A percentile compares a stretch with the other conserved stretches of the same genome.
These are phyloP conservation scores for Oryza meyeriana DNA, from an alignment of 176 grass and related monocot species.

Conservation along the genomic window DNA sequence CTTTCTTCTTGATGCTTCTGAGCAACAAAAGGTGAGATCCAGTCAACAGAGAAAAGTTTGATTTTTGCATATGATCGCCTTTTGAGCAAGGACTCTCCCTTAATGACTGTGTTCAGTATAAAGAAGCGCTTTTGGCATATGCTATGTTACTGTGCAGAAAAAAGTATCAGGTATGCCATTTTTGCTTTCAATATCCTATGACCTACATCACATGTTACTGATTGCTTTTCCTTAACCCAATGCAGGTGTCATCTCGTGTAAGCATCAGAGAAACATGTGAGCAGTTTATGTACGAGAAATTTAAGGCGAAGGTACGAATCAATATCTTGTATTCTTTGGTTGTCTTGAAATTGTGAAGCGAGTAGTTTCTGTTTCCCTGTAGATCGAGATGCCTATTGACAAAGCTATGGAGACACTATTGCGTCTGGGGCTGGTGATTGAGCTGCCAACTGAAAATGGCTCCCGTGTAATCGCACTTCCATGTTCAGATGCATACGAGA, in stretches of 20 bases:
- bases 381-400: constrained; percentile 97
- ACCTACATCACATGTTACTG: neutral
- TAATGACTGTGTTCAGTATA: constrained; percentile 52
- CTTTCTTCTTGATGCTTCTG: constrained; percentile 96
- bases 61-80: neutral
- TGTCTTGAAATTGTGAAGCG: neutral
- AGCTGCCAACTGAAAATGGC: constrained; percentile 40
- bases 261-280: constrained; percentile 69
- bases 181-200: neutral
- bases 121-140: constrained; percentile 89
- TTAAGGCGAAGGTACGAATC: constrained; percentile 61
- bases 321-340: neutral
- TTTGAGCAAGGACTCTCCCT: neutral
- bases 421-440: constrained; percentile 64
- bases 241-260: constrained; percentile 56
- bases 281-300: constrained; percentile 74
- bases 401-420: constrained; percentile 75
- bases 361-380: neutral
- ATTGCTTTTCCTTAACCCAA: neutral
- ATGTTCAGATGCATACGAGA: constrained; percentile 56
- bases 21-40: constrained; percentile 86
- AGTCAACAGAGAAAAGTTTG: neutral
- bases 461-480: constrained; percentile 46
- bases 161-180: constrained; percentile 60
- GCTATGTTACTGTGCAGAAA: constrained; percentile 63